Conservation (phyloP, 805 yeast species). For the Lipomyces orientalis region DNA sequence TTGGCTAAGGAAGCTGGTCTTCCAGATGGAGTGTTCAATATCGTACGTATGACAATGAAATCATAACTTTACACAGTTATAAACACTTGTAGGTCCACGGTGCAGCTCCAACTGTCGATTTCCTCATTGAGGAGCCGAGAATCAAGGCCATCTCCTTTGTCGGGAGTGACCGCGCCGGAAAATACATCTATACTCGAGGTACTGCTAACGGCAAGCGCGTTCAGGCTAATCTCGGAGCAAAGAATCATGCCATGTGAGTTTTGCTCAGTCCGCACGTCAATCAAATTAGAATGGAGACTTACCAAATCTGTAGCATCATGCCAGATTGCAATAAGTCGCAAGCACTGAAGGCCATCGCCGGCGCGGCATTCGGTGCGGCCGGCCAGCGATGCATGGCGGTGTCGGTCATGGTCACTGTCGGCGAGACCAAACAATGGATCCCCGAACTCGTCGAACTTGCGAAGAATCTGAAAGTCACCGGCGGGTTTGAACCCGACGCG, state of each 20-base stretch:
- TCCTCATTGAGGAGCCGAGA: slow-evolving; percentile 71
- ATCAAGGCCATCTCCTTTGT: slow-evolving; percentile 79
- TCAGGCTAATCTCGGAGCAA: slow-evolving; percentile 79
- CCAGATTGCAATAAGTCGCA: slow-evolving; percentile 74
- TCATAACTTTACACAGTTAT: slow-evolving; percentile 36
- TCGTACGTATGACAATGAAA: slow-evolving; percentile 13
- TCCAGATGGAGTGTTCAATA: slow-evolving; percentile 67
- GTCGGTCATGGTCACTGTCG: slow-evolving; percentile 74
- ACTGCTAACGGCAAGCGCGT: slow-evolving; percentile 73
- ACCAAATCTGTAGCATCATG: slow-evolving; percentile 48
- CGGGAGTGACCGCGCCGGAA: slow-evolving; percentile 79
- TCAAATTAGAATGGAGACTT: not conserved
- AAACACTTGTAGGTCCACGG: slow-evolving; percentile 58
- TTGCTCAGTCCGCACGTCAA: not conserved
- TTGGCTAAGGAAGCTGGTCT: slow-evolving; percentile 74
- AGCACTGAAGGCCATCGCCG: slow-evolving; percentile 67
- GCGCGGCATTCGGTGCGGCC: slow-evolving; percentile 84
- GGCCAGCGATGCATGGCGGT: slow-evolving; percentile 87
- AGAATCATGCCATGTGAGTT: slow-evolving; percentile 67
- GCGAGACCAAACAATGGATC: slow-evolving; percentile 67
- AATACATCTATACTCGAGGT: slow-evolving; percentile 71
- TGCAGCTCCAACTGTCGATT: slow-evolving; percentile 72
- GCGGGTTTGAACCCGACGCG: slow-evolving; percentile 67
- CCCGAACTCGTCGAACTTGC: slow-evolving; percentile 65
- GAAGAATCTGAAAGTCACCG: slow-evolving; percentile 60